Evolutionary conservation across 23 red algal genomes (phyloP).

Genomic region (Gracilariopsis chorda): DNA sequence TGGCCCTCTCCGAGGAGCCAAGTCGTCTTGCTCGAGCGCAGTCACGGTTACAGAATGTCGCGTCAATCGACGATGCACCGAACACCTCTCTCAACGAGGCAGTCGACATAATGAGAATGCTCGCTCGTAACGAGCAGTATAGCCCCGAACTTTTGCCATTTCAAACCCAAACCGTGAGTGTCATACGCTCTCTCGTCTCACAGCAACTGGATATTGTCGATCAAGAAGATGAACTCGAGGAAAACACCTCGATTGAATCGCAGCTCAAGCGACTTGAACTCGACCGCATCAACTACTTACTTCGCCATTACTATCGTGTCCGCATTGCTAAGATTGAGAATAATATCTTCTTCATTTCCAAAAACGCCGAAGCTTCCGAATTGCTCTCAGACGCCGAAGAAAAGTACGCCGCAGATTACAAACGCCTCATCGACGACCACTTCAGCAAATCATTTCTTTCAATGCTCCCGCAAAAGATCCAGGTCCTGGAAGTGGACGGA

Average conservation of each 20-base stretch:
- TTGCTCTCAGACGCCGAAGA: slow-evolving; percentile 41
- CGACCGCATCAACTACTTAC: slow-evolving; percentile 61
- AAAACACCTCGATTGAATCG: slow-evolving; percentile 10
- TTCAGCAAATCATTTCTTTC: slow-evolving; percentile 65
- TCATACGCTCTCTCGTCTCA: slow-evolving; percentile 1
- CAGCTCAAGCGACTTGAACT: slow-evolving; percentile 59
- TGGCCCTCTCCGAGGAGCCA: slow-evolving; percentile 65
- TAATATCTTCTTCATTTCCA: slow-evolving; percentile 29
- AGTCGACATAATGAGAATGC: slow-evolving; percentile 20
- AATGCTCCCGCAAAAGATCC: slow-evolving; percentile 45
- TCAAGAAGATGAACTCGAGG: slow-evolving; percentile 60
- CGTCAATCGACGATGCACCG: not conserved
- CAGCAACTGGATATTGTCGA: slow-evolving; percentile 47
- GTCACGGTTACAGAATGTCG: not conserved
- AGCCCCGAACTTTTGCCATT: slow-evolving; percentile 43
- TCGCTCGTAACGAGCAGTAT: slow-evolving; percentile 45
- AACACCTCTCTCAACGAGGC: slow-evolving; percentile 2
- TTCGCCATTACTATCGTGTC: slow-evolving; percentile 52
- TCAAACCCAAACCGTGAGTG: not conserved
- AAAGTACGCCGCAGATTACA: slow-evolving; percentile 32
- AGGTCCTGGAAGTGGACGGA: slow-evolving; percentile 63
- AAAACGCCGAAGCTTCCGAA: slow-evolving; percentile 10
- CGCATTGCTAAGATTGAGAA: slow-evolving; percentile 62
- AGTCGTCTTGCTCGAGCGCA: not conserved
- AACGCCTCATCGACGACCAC: slow-evolving; percentile 47